phyloP scores from a whole-genome alignment of 176 grass and related monocot species.

The Paspalum vaginatum region DNA sequence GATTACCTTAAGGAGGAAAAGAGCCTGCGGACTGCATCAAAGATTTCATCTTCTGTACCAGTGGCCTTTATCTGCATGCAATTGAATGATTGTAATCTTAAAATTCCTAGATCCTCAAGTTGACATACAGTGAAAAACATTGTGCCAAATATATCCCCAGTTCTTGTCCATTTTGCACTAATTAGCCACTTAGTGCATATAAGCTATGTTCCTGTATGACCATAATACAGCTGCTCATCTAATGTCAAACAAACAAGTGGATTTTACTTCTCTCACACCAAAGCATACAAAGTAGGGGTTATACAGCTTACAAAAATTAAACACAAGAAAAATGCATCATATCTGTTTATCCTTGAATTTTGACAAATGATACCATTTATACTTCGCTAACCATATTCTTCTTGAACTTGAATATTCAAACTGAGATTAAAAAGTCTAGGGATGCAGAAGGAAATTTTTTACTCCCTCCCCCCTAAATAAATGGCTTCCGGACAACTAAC shows the following conservation, averaged over 20 bases:
- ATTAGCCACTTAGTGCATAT: constrained; percentile 1
- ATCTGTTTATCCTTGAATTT: background rate
- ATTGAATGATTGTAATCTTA: constrained; percentile 29
- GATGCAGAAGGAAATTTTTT: background rate
- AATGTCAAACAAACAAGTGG: constrained; percentile 15
- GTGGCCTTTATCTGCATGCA: constrained; percentile 74
- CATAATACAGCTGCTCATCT: constrained; percentile 14
- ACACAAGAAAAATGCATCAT: background rate
- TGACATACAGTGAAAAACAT: background rate
- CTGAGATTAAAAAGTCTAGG: background rate
- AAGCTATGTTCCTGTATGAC: background rate
- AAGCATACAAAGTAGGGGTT: background rate
- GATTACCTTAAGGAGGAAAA: constrained; percentile 72
- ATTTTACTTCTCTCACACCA: background rate
- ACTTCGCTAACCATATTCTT: constrained; percentile 9
- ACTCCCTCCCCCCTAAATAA: no score
- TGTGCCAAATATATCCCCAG: background rate
- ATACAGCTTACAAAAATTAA: background rate
- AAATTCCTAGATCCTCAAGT: background rate
- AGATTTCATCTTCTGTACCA: constrained; percentile 74
- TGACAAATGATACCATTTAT: background rate
- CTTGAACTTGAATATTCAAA: constrained; percentile 17
- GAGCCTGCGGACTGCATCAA: constrained; percentile 56
- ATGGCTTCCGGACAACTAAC: no score
- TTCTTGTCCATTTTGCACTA: constrained; percentile 15